Evolutionary conservation across 176 grass and related monocot species (phyloP), one percentile per base, ranked within the genome.

Genomic region (Carex cristatella): DNA sequence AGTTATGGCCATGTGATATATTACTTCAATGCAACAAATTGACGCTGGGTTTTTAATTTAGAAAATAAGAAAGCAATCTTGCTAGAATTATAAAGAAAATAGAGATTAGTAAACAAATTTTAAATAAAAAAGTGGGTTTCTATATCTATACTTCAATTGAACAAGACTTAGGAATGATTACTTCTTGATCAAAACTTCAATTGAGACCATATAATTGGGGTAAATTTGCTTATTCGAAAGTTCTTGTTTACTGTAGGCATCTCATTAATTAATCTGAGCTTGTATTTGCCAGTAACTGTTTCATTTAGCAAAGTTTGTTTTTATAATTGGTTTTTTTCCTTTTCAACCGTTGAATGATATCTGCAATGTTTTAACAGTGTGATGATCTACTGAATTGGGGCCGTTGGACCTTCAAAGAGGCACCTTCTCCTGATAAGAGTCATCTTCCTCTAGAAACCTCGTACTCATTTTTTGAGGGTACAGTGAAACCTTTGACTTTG

Each of bases 311-410:
- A 78, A 56, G 8, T 33, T 15, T 16, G 23, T 53, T 74, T 73
- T 16, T 74, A 49, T 73, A 14, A 46, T 46, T 46, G 4, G 7
- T n/a, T 16, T 42, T 46, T 5, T 78, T 78, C 12, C 49, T 78
- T 78, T 33, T 32, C 15, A 78, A 56, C 27, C 5, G 5, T 28
- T 53, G 51, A 44, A 18, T 85, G 19, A 35, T 85, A 76, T 18
- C 13, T 71, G 61, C 64, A 63, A 14, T 74, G 44, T 76, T 33
- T 84, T 56, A 87, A 82, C 81, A 96, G 94, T 57, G 84, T 82
- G 68, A 32, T 60, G 71, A 79, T 31, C 32, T 84, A 55, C 85
- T 98, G 54, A 64, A 92, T 81, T 98, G 95, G 95, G 90, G 81
- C 75, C 84, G 86, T 75, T 98, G 91, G 95, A 78, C 74, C 54